Evolutionary conservation across 1,139 yeast genomes (phyloP).

Genomic region (Geotrichum citri-aurantii): DNA sequence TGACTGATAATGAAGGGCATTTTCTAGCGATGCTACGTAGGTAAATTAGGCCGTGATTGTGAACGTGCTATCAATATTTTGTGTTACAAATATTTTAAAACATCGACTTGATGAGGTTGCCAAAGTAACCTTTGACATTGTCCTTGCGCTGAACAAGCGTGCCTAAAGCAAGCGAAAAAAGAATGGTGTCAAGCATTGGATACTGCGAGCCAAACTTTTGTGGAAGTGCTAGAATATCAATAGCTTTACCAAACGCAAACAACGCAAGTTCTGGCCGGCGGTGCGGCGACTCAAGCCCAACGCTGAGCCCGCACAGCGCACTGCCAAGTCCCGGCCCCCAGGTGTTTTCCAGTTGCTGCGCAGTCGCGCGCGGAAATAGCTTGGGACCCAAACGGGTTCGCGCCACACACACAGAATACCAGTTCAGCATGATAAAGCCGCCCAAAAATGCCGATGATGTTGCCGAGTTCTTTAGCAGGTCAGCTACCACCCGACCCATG

Average conservation of each 20-base stretch:
- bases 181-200: neutral
- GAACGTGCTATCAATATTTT: neutral
- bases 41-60: neutral
- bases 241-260: conserved; percentile 27
- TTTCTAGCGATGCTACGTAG: too few relatives aligned
- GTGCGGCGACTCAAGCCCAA: conserved; percentile 36
- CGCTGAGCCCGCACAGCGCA: conserved; percentile 37
- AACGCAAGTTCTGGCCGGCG: conserved; percentile 42
- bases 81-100: neutral
- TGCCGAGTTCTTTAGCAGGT: conserved; percentile 23
- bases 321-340: conserved; percentile 38
- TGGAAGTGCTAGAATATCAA: conserved; percentile 13
- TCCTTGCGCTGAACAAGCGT: conserved; percentile 3
- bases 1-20: neutral
- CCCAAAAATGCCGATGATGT: conserved; percentile 41
- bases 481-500: neutral
- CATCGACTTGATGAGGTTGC: neutral
- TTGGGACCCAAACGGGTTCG: conserved; percentile 37
- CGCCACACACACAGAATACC: conserved; percentile 41
- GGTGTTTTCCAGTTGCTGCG: conserved; percentile 35
- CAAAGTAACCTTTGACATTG: conserved; percentile 12
- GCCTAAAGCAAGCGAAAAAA: conserved; percentile 4
- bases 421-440: conserved; percentile 36
- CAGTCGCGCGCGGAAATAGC: conserved; percentile 28
- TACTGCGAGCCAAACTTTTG: conserved; percentile 8